A percentile compares a stretch with the other conserved stretches of the same genome.
Evolutionary conservation across 2,329 filamentous ascomycete species (phyloP).

Genomic region (Colletotrichum phormii): DNA sequence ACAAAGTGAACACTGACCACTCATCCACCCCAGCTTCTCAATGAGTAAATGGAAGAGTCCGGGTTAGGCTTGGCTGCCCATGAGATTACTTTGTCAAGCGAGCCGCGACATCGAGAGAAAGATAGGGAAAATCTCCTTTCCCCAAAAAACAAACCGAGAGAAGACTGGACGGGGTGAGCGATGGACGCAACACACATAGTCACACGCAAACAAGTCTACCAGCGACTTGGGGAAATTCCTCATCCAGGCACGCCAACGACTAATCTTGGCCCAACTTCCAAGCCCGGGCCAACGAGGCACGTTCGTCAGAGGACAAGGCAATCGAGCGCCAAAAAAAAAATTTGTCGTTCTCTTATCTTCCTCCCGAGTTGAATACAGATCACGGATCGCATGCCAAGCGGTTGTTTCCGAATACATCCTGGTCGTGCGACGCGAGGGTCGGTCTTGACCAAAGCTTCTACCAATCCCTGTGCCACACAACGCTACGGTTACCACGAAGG

Average conservation of each 20-base stretch:
- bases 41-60: neutral
- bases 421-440: constrained; percentile 35
- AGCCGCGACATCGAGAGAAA: neutral
- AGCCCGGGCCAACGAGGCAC: neutral
- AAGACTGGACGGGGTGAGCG: neutral
- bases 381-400: constrained; percentile 36
- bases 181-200: neutral
- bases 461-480: constrained; percentile 17
- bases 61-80: neutral
- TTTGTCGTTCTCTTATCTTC: neutral
- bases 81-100: constrained; percentile 3
- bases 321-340: neutral
- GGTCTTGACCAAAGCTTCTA: constrained; percentile 36
- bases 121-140: neutral
- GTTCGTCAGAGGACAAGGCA: no score
- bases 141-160: neutral
- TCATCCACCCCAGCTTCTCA: neutral
- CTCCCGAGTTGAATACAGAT: neutral
- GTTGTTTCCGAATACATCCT: constrained; percentile 34
- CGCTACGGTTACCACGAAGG: constrained; percentile 4
- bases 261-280: constrained; percentile 3
- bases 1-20: neutral
- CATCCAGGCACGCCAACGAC: neutral
- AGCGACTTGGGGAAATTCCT: constrained; percentile 8
- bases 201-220: no score